Evolutionary conservation across 495 filamentous ascomycete species (phyloP).

Genomic region (Amniculicola lignicola): DNA sequence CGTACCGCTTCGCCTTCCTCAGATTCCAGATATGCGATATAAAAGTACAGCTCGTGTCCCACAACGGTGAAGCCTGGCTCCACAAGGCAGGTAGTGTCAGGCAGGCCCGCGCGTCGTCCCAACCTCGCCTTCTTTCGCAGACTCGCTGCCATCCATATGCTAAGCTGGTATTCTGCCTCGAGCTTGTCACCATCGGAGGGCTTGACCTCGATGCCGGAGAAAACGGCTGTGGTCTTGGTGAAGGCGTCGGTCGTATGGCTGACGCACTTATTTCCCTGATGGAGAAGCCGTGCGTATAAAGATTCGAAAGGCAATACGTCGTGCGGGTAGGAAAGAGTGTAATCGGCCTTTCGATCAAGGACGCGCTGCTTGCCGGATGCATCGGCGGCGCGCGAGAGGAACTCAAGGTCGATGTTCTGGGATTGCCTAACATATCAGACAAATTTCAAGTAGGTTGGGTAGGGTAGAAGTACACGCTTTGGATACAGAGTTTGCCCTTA

Average conservation of each 20-base stretch:
- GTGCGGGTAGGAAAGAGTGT: slow-evolving; percentile 6
- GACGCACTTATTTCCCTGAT: neutral
- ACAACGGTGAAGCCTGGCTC: neutral
- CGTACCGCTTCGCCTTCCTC: neutral
- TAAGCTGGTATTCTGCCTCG: neutral
- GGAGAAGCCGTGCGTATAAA: neutral
- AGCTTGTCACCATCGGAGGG: neutral
- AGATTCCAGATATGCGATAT: neutral
- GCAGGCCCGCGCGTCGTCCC: neutral
- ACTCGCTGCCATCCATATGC: neutral
- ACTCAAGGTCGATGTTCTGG: slow-evolving; percentile 2
- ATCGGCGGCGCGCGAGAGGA: neutral
- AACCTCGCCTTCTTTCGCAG: neutral
- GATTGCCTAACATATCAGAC: slow-evolving; percentile 1
- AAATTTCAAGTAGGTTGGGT: neutral
- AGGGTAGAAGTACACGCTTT: slow-evolving; percentile 12
- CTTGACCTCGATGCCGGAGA: neutral
- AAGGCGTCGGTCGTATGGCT: neutral
- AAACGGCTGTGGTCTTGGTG: neutral
- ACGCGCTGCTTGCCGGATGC: neutral
- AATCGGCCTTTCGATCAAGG: slow-evolving; percentile 8
- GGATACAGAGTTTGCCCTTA: neutral
- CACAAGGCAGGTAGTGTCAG: neutral
- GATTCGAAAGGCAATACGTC: neutral
- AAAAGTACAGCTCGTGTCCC: neutral